phyloP scores from a whole-genome alignment of 352 stramenopile genomes.

The Phytophthora vignae region DNA sequence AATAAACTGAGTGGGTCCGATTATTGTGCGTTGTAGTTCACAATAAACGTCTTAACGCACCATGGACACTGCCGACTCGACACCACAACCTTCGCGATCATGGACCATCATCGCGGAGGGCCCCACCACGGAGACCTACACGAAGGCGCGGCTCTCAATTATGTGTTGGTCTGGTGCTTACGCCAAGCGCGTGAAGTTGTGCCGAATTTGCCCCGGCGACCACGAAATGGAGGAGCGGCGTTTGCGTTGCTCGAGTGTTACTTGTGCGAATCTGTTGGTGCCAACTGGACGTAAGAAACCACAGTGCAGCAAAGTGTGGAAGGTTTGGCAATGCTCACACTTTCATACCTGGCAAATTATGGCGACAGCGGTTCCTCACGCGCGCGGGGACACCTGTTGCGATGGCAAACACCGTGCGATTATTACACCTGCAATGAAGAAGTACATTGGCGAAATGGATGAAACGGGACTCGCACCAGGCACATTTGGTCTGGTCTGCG shows the following conservation, averaged over 20 bases:
- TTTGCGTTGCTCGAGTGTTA: background rate
- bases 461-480: background rate
- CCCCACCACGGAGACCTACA: background rate
- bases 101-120: background rate
- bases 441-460: slow-evolving; percentile 11
- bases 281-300: background rate
- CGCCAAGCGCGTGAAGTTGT: background rate
- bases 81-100: too few relatives aligned
- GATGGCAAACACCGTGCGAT: background rate
- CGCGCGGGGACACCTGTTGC: background rate
- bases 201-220: background rate
- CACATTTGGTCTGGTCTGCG: slow-evolving; percentile 10
- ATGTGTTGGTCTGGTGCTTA: background rate
- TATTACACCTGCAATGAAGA: background rate
- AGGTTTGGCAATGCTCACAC: background rate
- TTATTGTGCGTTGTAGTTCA: too few relatives aligned
- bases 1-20: too few relatives aligned
- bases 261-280: background rate
- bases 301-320: slow-evolving; percentile 3
- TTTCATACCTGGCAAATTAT: background rate
- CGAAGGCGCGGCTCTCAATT: background rate
- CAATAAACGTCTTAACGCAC: too few relatives aligned
- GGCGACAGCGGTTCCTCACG: background rate
- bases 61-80: too few relatives aligned
- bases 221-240: background rate